Evolutionary conservation across 768 basidiomycete genomes (phyloP).

Genomic region (Scleroderma bovista): DNA sequence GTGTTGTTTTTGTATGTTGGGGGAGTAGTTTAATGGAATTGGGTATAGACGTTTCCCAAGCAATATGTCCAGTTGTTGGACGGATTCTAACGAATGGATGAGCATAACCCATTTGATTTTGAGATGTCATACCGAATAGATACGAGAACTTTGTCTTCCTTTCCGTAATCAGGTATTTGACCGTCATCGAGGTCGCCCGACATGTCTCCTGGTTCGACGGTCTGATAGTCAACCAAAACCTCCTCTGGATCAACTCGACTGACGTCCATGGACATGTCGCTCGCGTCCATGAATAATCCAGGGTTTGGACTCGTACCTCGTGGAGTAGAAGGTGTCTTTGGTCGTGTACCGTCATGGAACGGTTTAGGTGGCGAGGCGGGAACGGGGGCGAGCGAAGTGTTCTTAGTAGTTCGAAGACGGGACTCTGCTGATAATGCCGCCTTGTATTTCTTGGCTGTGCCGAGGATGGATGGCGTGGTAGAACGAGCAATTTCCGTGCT

Average conservation of each 20-base stretch:
- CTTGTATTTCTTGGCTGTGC: constrained; percentile 62
- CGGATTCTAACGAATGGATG: constrained; percentile 46
- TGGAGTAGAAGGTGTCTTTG: constrained; percentile 52
- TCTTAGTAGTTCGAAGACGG: constrained; percentile 27
- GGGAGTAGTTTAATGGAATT: constrained; percentile 60
- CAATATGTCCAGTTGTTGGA: constrained; percentile 45
- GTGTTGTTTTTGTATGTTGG: constrained; percentile 43
- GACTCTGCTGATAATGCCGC: constrained; percentile 50
- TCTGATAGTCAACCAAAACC: constrained; percentile 70
- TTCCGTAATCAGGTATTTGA: constrained; percentile 51
- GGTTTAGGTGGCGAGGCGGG: constrained; percentile 51
- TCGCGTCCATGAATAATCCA: constrained; percentile 37
- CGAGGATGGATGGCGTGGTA: constrained; percentile 32
- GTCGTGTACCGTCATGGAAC: constrained; percentile 33
- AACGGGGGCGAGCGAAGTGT: constrained; percentile 35
- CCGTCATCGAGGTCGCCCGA: constrained; percentile 65
- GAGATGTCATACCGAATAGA: constrained; percentile 56
- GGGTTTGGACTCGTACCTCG: constrained; percentile 44
- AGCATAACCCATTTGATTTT: neutral
- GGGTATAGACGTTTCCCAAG: constrained; percentile 47
- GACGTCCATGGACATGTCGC: constrained; percentile 63
- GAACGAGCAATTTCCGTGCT: constrained; percentile 32
- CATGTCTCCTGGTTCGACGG: constrained; percentile 61
- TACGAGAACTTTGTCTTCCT: constrained; percentile 82
- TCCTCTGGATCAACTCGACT: constrained; percentile 72